phyloP scores from a whole-genome alignment of 2,329 filamentous ascomycete genomes.

The Monosporascus sp. region DNA sequence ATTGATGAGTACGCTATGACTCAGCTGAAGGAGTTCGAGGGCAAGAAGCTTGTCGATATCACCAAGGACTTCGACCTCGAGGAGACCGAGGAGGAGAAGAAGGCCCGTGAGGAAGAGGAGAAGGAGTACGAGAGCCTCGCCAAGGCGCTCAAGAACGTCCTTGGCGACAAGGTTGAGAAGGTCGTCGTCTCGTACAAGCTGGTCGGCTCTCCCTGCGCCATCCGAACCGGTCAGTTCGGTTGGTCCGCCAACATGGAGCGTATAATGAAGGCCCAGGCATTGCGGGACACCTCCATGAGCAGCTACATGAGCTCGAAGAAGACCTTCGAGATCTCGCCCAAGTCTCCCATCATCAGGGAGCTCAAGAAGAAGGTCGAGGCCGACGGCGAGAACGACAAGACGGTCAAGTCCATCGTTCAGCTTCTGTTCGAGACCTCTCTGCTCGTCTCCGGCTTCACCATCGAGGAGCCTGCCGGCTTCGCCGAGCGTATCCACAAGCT shows the following conservation, averaged over 20 bases:
- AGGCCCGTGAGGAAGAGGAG: slow-evolving; percentile 87
- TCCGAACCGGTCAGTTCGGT: slow-evolving; percentile 98
- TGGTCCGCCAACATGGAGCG: slow-evolving; percentile 99
- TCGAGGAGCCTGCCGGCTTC: slow-evolving; percentile 96
- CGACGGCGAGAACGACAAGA: slow-evolving; percentile 97
- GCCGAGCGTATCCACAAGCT: slow-evolving; percentile 99
- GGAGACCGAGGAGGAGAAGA: slow-evolving; percentile 99
- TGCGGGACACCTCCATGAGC: slow-evolving; percentile 98
- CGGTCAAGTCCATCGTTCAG: slow-evolving; percentile 98
- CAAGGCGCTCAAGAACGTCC: slow-evolving; percentile 98
- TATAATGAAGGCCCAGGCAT: slow-evolving; percentile 99
- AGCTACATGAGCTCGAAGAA: slow-evolving; percentile 99
- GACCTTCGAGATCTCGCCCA: slow-evolving; percentile 99
- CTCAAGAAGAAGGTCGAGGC: slow-evolving; percentile 98
- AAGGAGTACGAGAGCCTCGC: slow-evolving; percentile 94
- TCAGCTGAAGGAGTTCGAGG: slow-evolving; percentile 99
- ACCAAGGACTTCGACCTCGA: slow-evolving; percentile 99
- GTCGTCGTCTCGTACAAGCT: slow-evolving; percentile 99
- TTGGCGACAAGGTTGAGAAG: slow-evolving; percentile 99
- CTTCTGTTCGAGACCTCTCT: slow-evolving; percentile 98
- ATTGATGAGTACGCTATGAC: slow-evolving; percentile 99
- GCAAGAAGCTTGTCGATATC: slow-evolving; percentile 99
- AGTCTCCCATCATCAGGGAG: slow-evolving; percentile 96
- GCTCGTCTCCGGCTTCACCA: slow-evolving; percentile 98
- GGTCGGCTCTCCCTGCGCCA: slow-evolving; percentile 87